Evolutionary conservation across 2,329 filamentous ascomycete species (phyloP), one percentile per base, ranked within the genome.

Genomic region (Parastagonospora nodorum): DNA sequence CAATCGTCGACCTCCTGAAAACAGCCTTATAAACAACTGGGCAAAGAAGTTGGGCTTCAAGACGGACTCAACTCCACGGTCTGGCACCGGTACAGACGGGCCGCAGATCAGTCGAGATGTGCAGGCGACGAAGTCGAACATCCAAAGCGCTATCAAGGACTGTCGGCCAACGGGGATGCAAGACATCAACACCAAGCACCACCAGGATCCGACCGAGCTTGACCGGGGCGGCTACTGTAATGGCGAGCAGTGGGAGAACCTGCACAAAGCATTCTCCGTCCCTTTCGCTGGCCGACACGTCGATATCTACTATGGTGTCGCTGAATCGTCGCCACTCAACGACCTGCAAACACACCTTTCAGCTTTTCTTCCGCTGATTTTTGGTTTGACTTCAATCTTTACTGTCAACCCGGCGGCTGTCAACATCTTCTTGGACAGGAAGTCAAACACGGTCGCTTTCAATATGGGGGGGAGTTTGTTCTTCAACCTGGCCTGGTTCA

Each of bases 401-500:
- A 81, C 84, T 2, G 80, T 97, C 19, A 79, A 84, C 1, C 79
- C 83, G 0, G 79, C 82, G 29, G 85, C 86, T 2, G 73, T 97
- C 50, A 93, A 95, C 69, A 88, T 97, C 43, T 97, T 93, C 76
- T 91, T 92, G 64, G 92, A 97, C 63, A 84, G 88, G 35, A 75
- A 78, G 2, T 89, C 91, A 4, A 84, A 84, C 48, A 92, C 91
- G 0, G 96, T 99, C 56, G 94, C 93, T 0, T 99, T 99, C 80
- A 99, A 99, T 71, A 83, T 84, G 8, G 84, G 82, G 33, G 92
- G 93, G 32, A 90, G 88, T 64, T 84, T 99, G 28, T 99, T 97
- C 77, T 97, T 92, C 80, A 99, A 99, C 68, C 82, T 96, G 57
- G 82, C 90, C 14, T 96, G 90, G 78, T 97, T 92, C 72, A 75